Percentiles rank a stretch among this genome's conserved stretches.
phyloP scores from a whole-genome alignment of 2,329 filamentous ascomycete genomes.

The Colletotrichum tamarilloi region DNA sequence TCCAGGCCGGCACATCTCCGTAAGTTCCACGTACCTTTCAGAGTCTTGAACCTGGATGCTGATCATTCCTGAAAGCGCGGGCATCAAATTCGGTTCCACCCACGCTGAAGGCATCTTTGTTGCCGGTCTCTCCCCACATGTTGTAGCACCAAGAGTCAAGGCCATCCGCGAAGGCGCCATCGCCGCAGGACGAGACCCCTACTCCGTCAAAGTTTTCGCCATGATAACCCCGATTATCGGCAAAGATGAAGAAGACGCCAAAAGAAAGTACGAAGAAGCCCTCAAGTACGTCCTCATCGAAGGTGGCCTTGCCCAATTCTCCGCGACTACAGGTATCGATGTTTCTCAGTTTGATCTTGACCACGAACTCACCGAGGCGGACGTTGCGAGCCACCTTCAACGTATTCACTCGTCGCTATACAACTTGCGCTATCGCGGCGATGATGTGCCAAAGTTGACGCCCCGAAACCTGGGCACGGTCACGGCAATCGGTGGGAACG shows the following conservation, averaged over 20 bases:
- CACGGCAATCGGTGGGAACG: constrained; percentile 52
- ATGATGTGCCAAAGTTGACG: constrained; percentile 54
- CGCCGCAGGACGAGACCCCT: constrained; percentile 64
- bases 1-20: constrained; percentile 68
- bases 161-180: constrained; percentile 64
- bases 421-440: constrained; percentile 58
- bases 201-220: constrained; percentile 65
- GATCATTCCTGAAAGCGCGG: constrained; percentile 49
- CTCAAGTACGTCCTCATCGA: constrained; percentile 63
- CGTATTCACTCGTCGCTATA: constrained; percentile 61
- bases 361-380: constrained; percentile 65
- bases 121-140: constrained; percentile 60
- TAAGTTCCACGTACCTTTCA: not conserved
- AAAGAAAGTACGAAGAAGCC: constrained; percentile 60
- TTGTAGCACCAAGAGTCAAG: constrained; percentile 61
- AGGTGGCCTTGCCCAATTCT: constrained; percentile 66
- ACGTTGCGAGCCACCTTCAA: constrained; percentile 61
- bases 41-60: not conserved
- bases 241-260: constrained; percentile 62
- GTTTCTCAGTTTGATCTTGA: constrained; percentile 67
- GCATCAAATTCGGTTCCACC: constrained; percentile 64
- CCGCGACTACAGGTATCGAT: constrained; percentile 70
- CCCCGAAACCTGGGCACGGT: constrained; percentile 53
- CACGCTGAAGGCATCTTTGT: constrained; percentile 72
- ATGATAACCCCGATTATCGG: constrained; percentile 62